Percentiles rank a stretch among this genome's conserved stretches.
phyloP scores from a whole-genome alignment of 805 yeast species.

The Kurtzmaniella fragi region DNA sequence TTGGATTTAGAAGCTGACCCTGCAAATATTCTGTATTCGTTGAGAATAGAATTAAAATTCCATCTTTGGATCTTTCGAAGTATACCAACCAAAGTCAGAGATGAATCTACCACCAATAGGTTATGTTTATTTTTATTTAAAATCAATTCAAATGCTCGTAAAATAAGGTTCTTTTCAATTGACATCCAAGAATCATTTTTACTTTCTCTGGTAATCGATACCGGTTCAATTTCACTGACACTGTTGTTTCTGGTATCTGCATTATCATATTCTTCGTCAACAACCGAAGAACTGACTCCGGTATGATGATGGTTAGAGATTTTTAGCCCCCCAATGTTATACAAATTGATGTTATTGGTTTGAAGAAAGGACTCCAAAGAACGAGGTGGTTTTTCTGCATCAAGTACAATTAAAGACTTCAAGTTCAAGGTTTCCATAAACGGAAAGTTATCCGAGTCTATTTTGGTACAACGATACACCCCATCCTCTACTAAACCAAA shows the following conservation, averaged over 20 bases:
- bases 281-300: constrained; percentile 11
- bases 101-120: constrained; percentile 69
- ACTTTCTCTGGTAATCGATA: constrained; percentile 17
- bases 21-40: constrained; percentile 72
- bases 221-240: constrained; percentile 14
- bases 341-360: constrained; percentile 48
- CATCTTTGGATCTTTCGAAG: constrained; percentile 81
- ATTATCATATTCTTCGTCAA: constrained; percentile 13
- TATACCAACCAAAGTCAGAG: constrained; percentile 75
- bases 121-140: constrained; percentile 64
- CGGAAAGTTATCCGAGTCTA: constrained; percentile 72
- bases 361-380: constrained; percentile 62
- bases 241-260: constrained; percentile 4
- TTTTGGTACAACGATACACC: constrained; percentile 69
- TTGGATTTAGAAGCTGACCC: constrained; percentile 65
- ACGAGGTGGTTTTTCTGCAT: constrained; percentile 81
- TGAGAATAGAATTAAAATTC: constrained; percentile 78
- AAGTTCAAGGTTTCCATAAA: constrained; percentile 71
- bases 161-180: constrained; percentile 59
- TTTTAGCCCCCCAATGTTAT: constrained; percentile 40
- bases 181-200: constrained; percentile 69
- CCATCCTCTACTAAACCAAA: constrained; percentile 91
- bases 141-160: constrained; percentile 59
- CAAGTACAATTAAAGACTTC: constrained; percentile 65
- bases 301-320: constrained; percentile 32